Conservation (phyloP, 2,329 filamentous ascomycete species). For the Aspergillus viridinutans region DNA sequence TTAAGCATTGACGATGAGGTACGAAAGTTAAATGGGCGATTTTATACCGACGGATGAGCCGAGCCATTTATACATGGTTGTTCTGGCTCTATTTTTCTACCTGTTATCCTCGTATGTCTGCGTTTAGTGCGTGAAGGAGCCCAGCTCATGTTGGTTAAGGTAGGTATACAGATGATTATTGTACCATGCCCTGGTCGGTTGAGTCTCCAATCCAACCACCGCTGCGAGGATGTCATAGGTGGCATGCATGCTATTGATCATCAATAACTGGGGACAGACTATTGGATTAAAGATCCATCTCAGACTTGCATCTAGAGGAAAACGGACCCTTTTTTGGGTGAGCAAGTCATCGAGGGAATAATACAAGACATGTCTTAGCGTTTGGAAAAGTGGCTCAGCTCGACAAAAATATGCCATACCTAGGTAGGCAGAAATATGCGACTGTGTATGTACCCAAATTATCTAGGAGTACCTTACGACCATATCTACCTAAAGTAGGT, state of each 20-base stretch:
- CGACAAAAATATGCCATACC: background rate
- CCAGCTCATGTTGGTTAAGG: background rate
- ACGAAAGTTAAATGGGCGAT: background rate
- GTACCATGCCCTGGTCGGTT: background rate
- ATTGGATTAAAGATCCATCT: background rate
- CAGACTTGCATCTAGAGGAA: background rate
- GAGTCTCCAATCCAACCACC: background rate
- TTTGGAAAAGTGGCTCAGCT: background rate
- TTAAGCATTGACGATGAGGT: background rate
- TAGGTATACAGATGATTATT: background rate
- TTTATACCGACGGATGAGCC: background rate
- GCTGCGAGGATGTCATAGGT: background rate
- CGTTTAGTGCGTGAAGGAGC: background rate
- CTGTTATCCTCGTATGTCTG: background rate
- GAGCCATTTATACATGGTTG: too few species aligned
- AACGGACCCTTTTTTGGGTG: background rate
- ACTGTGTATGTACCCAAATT: too few species aligned
- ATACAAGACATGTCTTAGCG: background rate
- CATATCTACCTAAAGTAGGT: too few species aligned
- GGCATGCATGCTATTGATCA: background rate
- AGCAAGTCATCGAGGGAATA: background rate
- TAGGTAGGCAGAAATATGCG: too few species aligned
- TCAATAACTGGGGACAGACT: background rate
- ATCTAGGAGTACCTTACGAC: too few species aligned
- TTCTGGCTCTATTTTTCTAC: background rate